Evolutionary conservation across 345 rosid species (phyloP).

Genomic region (Lagerstroemia speciosa): DNA sequence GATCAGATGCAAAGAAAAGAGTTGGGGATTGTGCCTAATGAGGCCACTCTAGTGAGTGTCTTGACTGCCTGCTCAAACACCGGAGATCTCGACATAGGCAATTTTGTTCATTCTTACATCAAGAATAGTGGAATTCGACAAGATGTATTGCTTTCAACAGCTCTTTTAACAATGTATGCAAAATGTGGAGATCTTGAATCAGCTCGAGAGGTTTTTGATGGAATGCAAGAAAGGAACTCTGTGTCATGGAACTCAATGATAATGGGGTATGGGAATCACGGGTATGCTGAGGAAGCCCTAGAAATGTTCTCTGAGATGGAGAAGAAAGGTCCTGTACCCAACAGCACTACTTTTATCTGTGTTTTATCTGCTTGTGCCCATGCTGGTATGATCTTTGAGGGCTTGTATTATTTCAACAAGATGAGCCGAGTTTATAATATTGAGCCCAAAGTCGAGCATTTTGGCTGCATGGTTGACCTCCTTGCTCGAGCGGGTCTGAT

Average conservation of each 20-base stretch:
- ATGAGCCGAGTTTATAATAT: conserved; percentile 42
- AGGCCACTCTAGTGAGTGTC: conserved; percentile 43
- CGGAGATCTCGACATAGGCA: conserved; percentile 38
- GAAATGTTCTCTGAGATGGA: conserved; percentile 44
- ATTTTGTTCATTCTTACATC: conserved; percentile 41
- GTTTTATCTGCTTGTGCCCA: conserved; percentile 49
- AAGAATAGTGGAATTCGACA: conserved; percentile 21
- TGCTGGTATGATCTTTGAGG: conserved; percentile 51
- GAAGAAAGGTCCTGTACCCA: conserved; percentile 29
- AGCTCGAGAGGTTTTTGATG: conserved; percentile 21
- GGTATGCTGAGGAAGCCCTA: conserved; percentile 36
- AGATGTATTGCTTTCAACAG: conserved; percentile 47
- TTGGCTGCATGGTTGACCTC: conserved; percentile 54
- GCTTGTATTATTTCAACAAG: conserved; percentile 53
- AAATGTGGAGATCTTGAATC: conserved; percentile 23
- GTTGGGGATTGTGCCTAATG: conserved; percentile 35
- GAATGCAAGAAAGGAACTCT: conserved; percentile 21
- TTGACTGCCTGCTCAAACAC: conserved; percentile 50
- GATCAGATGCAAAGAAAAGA: conserved; percentile 29
- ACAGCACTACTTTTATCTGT: conserved; percentile 46
- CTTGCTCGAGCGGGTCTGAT: conserved; percentile 40
- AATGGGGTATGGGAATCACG: conserved; percentile 26
- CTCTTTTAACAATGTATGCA: conserved; percentile 41
- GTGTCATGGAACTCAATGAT: conserved; percentile 31
- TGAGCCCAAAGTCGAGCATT: conserved; percentile 43